These are phyloP conservation scores for Kazachstania taianensis DNA, from an alignment of 805 yeast species.

Conservation along the genomic window DNA sequence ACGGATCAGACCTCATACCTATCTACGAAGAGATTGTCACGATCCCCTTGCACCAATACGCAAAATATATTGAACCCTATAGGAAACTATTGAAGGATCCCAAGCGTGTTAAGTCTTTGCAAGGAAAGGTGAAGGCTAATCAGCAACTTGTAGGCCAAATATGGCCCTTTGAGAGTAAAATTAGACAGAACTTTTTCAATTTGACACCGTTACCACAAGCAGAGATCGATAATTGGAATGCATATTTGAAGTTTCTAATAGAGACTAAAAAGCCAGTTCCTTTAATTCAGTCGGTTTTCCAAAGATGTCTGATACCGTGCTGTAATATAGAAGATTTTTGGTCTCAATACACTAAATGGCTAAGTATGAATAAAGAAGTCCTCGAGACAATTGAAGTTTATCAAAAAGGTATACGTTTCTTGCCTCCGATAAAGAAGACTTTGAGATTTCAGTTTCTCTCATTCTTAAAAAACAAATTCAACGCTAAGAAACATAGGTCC, in stretches of 20 bases:
- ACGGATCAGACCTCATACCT: slow-evolving; percentile 29
- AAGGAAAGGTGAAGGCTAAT: slow-evolving; percentile 36
- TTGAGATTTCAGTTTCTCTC: slow-evolving; percentile 14
- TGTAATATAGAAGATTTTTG: slow-evolving; percentile 54
- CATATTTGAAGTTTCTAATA: slow-evolving; percentile 51
- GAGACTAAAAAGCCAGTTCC: slow-evolving; percentile 19
- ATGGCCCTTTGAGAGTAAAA: slow-evolving; percentile 64
- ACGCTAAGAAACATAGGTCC: slow-evolving; percentile 5
- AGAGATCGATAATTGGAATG: slow-evolving; percentile 46
- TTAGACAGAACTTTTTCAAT: slow-evolving; percentile 50
- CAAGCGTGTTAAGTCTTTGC: slow-evolving; percentile 25
- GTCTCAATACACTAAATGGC: slow-evolving; percentile 54
- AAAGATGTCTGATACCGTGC: slow-evolving; percentile 63
- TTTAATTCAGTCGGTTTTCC: slow-evolving; percentile 44
- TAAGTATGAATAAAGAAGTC: slow-evolving; percentile 3
- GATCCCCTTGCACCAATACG: slow-evolving; percentile 79
- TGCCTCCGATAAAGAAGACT: slow-evolving; percentile 22
- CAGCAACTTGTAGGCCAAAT: slow-evolving; percentile 39
- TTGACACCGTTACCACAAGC: slow-evolving; percentile 35
- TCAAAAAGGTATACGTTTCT: slow-evolving; percentile 39
- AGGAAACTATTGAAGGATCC: slow-evolving; percentile 23
- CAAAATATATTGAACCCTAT: slow-evolving; percentile 54
- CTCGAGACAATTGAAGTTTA: slow-evolving; percentile 37
- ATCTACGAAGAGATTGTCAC: slow-evolving; percentile 37
- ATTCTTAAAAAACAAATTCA: slow-evolving; percentile 12